Base-by-base conservation (phyloP, 148 eudicot genomes). In the Rhododendron mucronatum region DNA sequence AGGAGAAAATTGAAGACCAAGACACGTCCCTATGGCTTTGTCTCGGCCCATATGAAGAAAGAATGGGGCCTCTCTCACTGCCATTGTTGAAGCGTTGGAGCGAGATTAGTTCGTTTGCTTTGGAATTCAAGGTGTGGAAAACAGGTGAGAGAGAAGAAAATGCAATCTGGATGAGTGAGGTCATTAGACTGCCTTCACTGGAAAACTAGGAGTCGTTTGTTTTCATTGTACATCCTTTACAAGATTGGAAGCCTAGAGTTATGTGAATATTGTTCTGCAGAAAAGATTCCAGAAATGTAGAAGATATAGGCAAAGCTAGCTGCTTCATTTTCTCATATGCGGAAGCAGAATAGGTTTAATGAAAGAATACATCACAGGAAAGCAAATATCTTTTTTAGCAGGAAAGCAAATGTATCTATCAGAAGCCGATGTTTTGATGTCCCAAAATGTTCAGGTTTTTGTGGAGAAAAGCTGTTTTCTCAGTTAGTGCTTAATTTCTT, bases 71-170 rank as follows among this genome's bases (percentile, higher is more conserved):
- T 39, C 47, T 41, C 55, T 37, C 80, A 83, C 69, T 55, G 82
- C 50, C 35, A 23, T 13, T 82, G 20, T 61, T 82, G 73, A 82
- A 61, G 45, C 74, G 21, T 39, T 57, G 84, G 74, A 37, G 50
- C 50, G 35, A 80, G 15, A 13, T 8, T 15, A 44, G 30, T n/a
- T 5, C 76, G 59, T 57, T 21, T 45, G 86, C 84, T 18, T 81
- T 51, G 44, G 30, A 80, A 57, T 84, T 41, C 55, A 84, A 69
- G 65, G 83, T 84, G 41, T 69, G 83, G 77, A 83, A 47, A 82
- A 78, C 35, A 9, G 77, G 61, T 78, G 63, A 83, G 50, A 69
- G 71, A 26, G 57, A 87, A 83, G 82, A 76, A 59, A 78, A 77
- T 35, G 88, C 82, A 21, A 76, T 59, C 63, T 30, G 55, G 5